Evolutionary conservation across 768 basidiomycete species (phyloP).

Genomic region (Trametes cubensis): DNA sequence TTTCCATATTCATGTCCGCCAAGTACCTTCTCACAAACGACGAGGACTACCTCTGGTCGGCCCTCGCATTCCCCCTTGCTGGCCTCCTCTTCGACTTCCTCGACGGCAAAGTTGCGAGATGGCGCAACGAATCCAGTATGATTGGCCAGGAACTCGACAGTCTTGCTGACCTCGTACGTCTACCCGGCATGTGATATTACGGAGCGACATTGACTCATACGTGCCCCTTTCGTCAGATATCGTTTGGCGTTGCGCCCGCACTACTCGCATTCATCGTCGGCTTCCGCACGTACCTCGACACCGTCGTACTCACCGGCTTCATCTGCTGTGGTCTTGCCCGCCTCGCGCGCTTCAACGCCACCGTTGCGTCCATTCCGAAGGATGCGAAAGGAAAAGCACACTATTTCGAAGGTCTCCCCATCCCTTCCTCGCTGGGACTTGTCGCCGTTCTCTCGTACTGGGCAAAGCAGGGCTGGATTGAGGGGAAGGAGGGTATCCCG

Average conservation of each 20-base stretch:
- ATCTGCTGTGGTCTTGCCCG: conserved; percentile 96
- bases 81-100: conserved; percentile 98
- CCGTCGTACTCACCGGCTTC: conserved; percentile 82
- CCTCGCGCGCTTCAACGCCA: conserved; percentile 97
- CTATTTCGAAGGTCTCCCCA: conserved; percentile 98
- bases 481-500: conserved; percentile 74
- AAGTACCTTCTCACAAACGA: conserved; percentile 84
- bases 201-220: conserved; percentile 4
- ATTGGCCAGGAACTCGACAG: conserved; percentile 97
- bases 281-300: conserved; percentile 89
- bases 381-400: conserved; percentile 83
- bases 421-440: conserved; percentile 84
- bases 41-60: conserved; percentile 79
- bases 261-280: conserved; percentile 89
- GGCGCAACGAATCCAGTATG: conserved; percentile 95
- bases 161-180: conserved; percentile 87
- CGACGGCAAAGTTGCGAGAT: conserved; percentile 96
- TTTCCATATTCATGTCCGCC: conserved; percentile 92
- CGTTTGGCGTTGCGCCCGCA: conserved; percentile 97
- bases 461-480: conserved; percentile 84
- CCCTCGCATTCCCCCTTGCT: conserved; percentile 85
- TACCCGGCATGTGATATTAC: conserved; percentile 12
- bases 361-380: conserved; percentile 92
- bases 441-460: conserved; percentile 81
- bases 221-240: conserved; percentile 61